Conservation (phyloP, 1,139 yeast species). For the Taphrina populina region DNA sequence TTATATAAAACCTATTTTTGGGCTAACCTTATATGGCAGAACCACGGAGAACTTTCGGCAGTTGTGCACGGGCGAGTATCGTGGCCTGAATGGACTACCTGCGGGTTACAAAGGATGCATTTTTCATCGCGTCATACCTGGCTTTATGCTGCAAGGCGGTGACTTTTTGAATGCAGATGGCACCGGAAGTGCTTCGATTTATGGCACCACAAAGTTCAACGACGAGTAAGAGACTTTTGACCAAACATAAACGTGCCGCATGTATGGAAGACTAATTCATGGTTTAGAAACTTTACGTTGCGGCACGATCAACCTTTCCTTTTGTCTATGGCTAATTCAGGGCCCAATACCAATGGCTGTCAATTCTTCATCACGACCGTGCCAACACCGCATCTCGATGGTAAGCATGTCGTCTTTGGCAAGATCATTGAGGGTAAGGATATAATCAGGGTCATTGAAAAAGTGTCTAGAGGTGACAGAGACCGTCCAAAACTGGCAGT, state of each 20-base stretch:
- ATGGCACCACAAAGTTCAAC: conserved; percentile 67
- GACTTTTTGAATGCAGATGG: conserved; percentile 76
- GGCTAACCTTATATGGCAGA: too few relatives aligned
- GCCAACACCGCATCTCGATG: conserved; percentile 67
- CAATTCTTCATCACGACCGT: conserved; percentile 86
- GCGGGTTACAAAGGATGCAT: conserved; percentile 73
- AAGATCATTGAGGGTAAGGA: conserved; percentile 80
- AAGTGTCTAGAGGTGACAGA: conserved; percentile 14
- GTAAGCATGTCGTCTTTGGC: conserved; percentile 96
- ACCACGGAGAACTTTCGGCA: conserved; percentile 58
- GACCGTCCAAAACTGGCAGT: conserved; percentile 30
- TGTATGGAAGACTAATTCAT: too few relatives aligned
- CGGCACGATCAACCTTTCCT: conserved; percentile 61
- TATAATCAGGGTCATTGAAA: conserved; percentile 73
- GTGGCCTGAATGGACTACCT: conserved; percentile 48
- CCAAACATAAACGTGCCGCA: too few relatives aligned
- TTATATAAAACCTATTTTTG: too few relatives aligned
- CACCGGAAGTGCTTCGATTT: conserved; percentile 50
- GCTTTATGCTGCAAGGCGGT: conserved; percentile 94
- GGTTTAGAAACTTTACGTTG: conserved; percentile 48
- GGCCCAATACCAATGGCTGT: conserved; percentile 92
- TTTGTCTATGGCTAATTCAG: conserved; percentile 94
- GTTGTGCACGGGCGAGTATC: conserved; percentile 57
- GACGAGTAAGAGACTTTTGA: conserved; percentile 70
- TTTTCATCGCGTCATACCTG: conserved; percentile 87